phyloP scores from a whole-genome alignment of 371 early-diverging fungal species.

The Coemansia sp. region DNA sequence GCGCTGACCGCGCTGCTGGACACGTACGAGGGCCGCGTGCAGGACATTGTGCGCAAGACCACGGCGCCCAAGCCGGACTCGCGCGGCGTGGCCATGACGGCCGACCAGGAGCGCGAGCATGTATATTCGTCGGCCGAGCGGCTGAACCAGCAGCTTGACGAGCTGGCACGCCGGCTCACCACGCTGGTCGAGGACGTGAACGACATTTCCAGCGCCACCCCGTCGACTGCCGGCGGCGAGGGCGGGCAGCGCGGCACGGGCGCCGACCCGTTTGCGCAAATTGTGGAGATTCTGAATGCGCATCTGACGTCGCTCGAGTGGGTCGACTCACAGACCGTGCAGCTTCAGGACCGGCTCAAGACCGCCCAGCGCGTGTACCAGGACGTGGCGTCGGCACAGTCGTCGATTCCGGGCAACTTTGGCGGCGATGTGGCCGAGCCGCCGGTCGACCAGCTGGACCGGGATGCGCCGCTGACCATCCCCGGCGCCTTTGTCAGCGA shows the following conservation, averaged over 20 bases:
- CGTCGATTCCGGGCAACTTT: conserved; percentile 15
- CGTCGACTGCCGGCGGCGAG: conserved; percentile 26
- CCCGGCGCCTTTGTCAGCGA: conserved; percentile 37
- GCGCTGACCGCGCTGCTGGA: conserved; percentile 78
- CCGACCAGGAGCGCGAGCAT: conserved; percentile 84
- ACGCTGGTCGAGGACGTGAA: conserved; percentile 89
- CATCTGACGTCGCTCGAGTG: conserved; percentile 89
- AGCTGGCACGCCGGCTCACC: conserved; percentile 74
- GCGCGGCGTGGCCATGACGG: conserved; percentile 48
- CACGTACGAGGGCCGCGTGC: conserved; percentile 65
- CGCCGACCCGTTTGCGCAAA: conserved; percentile 61
- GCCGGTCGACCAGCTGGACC: not conserved
- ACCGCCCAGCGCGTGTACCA: conserved; percentile 33
- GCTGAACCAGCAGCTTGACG: conserved; percentile 83
- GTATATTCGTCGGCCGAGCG: conserved; percentile 82
- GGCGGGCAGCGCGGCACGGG: conserved; percentile 46
- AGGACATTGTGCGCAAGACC: conserved; percentile 46
- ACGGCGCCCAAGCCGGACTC: conserved; percentile 10
- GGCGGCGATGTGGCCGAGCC: not conserved
- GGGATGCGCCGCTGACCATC: conserved; percentile 8
- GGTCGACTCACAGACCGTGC: conserved; percentile 64
- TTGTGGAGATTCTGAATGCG: conserved; percentile 83
- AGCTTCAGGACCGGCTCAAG: conserved; percentile 45
- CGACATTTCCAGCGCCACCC: conserved; percentile 52
- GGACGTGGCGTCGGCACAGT: conserved; percentile 31